Evolutionary conservation across 2,329 filamentous ascomycete genomes (phyloP).

Genomic region (Drechmeria coniospora): DNA sequence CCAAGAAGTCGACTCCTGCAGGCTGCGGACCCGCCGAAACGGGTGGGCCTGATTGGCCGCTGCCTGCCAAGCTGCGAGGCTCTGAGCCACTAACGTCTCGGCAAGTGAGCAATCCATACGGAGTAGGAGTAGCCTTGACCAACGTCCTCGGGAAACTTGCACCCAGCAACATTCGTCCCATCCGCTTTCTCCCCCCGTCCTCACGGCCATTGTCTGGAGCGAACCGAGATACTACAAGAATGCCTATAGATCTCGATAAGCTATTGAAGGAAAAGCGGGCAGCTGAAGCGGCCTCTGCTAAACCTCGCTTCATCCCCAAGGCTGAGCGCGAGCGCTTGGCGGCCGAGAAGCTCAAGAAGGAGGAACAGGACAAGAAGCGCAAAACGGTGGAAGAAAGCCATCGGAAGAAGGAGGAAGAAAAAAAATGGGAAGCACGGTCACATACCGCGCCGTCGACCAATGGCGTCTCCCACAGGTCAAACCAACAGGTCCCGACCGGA

Average conservation of each 20-base stretch:
- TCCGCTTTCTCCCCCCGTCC: not conserved
- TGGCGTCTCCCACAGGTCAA: conserved; percentile 10
- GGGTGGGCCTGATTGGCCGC: no score
- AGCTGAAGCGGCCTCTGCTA: conserved; percentile 67
- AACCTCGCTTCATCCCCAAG: conserved; percentile 78
- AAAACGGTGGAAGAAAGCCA: conserved; percentile 40
- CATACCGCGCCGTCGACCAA: conserved; percentile 12
- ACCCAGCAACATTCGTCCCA: no score
- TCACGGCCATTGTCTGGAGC: not conserved
- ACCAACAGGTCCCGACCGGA: conserved; percentile 44
- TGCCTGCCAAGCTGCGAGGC: no score
- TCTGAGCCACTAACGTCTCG: no score
- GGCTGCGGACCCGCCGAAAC: no score
- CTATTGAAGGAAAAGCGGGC: conserved; percentile 74
- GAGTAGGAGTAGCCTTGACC: no score
- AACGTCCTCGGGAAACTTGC: no score
- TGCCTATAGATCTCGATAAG: conserved; percentile 65
- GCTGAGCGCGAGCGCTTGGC: conserved; percentile 68
- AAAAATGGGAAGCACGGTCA: conserved; percentile 16
- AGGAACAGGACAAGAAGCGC: conserved; percentile 41
- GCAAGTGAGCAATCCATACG: no score
- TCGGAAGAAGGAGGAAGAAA: conserved; percentile 54
- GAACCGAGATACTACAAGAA: conserved; percentile 5
- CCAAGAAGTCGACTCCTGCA: no score
- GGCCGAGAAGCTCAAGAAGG: conserved; percentile 60